Evolutionary conservation across 139 green algal genomes (phyloP).

Genomic region (Asterochloris erici): DNA sequence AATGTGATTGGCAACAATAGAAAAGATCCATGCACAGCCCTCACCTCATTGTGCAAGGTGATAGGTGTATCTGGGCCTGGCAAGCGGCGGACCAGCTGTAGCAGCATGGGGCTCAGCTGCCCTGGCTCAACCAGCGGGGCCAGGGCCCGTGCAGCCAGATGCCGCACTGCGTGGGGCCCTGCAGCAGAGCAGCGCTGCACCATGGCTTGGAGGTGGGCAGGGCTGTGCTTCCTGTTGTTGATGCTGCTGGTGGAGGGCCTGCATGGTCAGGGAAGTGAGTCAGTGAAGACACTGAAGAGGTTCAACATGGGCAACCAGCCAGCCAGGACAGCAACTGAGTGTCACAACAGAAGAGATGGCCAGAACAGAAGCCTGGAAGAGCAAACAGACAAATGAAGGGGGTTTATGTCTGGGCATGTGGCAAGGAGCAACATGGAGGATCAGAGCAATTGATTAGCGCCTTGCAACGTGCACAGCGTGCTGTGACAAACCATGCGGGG

Average conservation of each 20-base stretch:
- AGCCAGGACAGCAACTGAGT: not conserved
- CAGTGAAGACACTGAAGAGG: not conserved
- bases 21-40: not conserved
- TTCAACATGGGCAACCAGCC: not conserved
- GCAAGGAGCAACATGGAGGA: not conserved
- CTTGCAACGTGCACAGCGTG: not conserved
- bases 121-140: constrained; percentile 57
- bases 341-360: not conserved
- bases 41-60: constrained; percentile 7
- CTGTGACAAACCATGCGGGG: not conserved
- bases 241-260: not conserved
- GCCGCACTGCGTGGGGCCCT: constrained; percentile 51
- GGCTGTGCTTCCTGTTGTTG: constrained; percentile 21
- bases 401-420: not conserved
- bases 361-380: not conserved
- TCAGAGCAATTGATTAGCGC: not conserved
- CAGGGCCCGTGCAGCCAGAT: constrained; percentile 65
- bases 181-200: constrained; percentile 51
- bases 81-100: constrained; percentile 21
- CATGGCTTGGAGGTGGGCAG: constrained; percentile 56
- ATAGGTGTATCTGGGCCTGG: not conserved
- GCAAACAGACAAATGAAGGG: not conserved
- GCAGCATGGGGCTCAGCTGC: constrained; percentile 27
- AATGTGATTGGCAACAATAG: not conserved
- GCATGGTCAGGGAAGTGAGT: not conserved